A percentile compares a stretch with the other conserved stretches of the same genome.
phyloP scores from a whole-genome alignment of 2,329 filamentous ascomycete genomes.

The Alternaria gansuensis region DNA sequence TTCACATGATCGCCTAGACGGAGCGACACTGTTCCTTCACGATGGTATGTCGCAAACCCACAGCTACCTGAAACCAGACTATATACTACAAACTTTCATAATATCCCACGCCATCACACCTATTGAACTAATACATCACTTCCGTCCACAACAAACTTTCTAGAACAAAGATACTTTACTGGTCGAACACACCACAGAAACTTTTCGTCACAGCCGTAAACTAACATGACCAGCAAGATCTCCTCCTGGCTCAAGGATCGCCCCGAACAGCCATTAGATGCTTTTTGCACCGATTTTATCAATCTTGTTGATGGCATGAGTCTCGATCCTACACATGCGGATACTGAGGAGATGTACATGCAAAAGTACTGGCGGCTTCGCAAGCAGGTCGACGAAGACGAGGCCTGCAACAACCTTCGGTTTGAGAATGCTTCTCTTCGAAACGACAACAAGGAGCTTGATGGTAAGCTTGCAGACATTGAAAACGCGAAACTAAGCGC shows the following conservation, averaged over 20 bases:
- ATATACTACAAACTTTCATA: background rate
- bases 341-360: background rate
- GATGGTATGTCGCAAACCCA: background rate
- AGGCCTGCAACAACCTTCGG: background rate
- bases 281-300: rapidly evolving
- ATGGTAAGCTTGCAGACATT: background rate
- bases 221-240: background rate
- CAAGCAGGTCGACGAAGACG: background rate
- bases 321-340: background rate
- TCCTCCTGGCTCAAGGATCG: background rate
- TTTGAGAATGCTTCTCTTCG: background rate
- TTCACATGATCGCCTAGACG: background rate
- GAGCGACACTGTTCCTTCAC: background rate
- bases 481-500: background rate
- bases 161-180: background rate
- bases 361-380: background rate
- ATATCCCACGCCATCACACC: background rate
- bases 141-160: background rate
- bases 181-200: background rate
- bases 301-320: background rate
- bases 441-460: background rate
- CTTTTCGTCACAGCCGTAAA: background rate
- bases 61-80: background rate
- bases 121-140: background rate
- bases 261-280: background rate